Evolutionary conservation across 164 flowering plant genomes (phyloP).

Genomic region (Stephania japonica): DNA sequence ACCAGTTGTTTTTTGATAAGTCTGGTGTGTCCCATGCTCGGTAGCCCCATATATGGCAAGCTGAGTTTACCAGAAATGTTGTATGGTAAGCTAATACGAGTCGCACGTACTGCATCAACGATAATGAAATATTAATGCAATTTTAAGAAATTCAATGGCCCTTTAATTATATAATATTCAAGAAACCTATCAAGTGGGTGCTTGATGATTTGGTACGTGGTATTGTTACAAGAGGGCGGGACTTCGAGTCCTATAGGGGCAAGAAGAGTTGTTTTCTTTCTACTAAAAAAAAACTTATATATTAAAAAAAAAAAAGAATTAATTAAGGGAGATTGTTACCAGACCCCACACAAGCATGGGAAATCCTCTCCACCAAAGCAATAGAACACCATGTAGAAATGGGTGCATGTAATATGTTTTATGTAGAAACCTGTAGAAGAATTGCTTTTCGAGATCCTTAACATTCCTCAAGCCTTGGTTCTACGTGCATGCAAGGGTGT

Average conservation of each 20-base stretch:
- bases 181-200: no score
- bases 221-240: no score
- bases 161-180: no score
- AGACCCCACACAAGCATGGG: no score
- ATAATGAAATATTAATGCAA: no score
- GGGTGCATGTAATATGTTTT: constrained; percentile 59
- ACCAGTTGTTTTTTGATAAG: constrained; percentile 82
- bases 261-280: no score
- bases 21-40: constrained; percentile 81
- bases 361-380: no score
- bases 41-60: constrained; percentile 78
- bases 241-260: no score
- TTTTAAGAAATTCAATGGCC: no score
- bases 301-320: no score
- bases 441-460: constrained; percentile 63
- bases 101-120: constrained; percentile 84
- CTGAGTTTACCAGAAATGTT: constrained; percentile 81
- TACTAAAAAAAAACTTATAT: no score
- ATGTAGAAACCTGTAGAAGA: constrained; percentile 53
- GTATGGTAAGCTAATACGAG: constrained; percentile 62
- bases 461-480: constrained; percentile 57
- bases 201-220: no score
- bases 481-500: constrained; percentile 41
- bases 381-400: constrained; percentile 53
- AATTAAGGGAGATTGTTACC: constrained; percentile 43